Evolutionary conservation across 768 basidiomycete genomes (phyloP), one percentile per base, ranked within the genome.

Genomic region (Leccinum barrowsii): DNA sequence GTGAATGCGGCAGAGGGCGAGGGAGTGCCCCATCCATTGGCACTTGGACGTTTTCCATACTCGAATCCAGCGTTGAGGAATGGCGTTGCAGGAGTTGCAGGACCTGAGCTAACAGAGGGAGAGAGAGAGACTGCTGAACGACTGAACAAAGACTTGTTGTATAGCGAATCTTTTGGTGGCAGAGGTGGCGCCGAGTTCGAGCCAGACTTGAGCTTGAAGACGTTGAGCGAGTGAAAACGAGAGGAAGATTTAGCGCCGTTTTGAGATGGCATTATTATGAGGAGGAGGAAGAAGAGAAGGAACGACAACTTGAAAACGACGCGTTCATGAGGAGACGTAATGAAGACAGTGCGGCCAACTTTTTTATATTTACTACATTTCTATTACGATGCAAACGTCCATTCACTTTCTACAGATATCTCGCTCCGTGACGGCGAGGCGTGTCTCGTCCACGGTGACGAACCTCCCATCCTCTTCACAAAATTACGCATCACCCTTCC

Each of bases 91-190:
- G 71, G 68, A 0, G 73, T 73, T 6, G 49, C 42, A 11, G 73
- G 70, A 0, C 58, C 62, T 0, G 60, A 63, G 37, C 56, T 65
- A 51, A 71, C 62, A 1, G 78, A 75, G 24, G 79, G 79, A 8
- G 77, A 74, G 40, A 84, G 75, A 8, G 82, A 82, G 26, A 75
- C 65, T 54, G 82, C 70, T 2, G 82, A 82, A 47, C 77, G 76
- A 24, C 63, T 76, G 64, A 74, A 73, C 63, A 78, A 59, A 11
- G 76, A 71, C 53, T 61, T 74, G 63, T 65, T 74, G 64, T 71
- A 70, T 4, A 60, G 47, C 0, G 61, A 52, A 63, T 89, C 87
- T 71, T 89, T 89, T 42, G 86, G 86, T 0, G 87, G 87, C 2
- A 76, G 81, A 7, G 82, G 83, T 34, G 76, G 73, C 50, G 58